phyloP scores from a whole-genome alignment of 805 yeast species.

The Peterozyma xylosa region DNA sequence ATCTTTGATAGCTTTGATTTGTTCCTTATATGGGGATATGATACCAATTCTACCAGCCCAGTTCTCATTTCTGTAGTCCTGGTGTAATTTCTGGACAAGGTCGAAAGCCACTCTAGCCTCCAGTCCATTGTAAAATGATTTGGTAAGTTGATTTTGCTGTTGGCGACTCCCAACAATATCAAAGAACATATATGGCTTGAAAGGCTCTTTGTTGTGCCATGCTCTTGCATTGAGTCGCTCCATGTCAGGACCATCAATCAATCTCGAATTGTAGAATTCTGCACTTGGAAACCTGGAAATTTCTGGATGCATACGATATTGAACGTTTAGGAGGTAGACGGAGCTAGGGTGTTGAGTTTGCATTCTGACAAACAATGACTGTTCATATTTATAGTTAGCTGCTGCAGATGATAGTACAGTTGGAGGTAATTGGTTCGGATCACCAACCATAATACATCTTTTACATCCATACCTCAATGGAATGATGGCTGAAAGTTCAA shows the following conservation, averaged over 20 bases:
- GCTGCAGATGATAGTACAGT: conserved; percentile 91
- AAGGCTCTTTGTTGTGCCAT: conserved; percentile 56
- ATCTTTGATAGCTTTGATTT: conserved; percentile 51
- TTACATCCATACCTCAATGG: conserved; percentile 89
- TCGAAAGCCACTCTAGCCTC: conserved; percentile 76
- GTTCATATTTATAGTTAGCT: conserved; percentile 72
- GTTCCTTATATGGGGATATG: conserved; percentile 93
- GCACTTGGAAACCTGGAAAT: conserved; percentile 82
- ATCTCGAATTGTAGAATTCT: conserved; percentile 68
- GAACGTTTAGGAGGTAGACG: conserved; percentile 75
- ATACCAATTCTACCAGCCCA: conserved; percentile 78
- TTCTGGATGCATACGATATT: conserved; percentile 95
- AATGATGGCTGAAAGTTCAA: conserved; percentile 83
- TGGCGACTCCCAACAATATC: conserved; percentile 62
- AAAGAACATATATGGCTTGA: conserved; percentile 76
- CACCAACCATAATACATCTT: conserved; percentile 95
- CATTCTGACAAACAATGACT: conserved; percentile 91
- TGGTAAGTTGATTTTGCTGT: conserved; percentile 51
- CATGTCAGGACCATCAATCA: conserved; percentile 79
- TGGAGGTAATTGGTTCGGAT: conserved; percentile 96
- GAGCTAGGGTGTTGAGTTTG: conserved; percentile 54
- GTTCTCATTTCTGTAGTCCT: conserved; percentile 36
- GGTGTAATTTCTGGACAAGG: conserved; percentile 47
- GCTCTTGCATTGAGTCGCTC: conserved; percentile 44
- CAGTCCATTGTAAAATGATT: conserved; percentile 60